phyloP scores from a whole-genome alignment of 495 filamentous ascomycete species.

The Hypoxylon lienhwacheense region DNA sequence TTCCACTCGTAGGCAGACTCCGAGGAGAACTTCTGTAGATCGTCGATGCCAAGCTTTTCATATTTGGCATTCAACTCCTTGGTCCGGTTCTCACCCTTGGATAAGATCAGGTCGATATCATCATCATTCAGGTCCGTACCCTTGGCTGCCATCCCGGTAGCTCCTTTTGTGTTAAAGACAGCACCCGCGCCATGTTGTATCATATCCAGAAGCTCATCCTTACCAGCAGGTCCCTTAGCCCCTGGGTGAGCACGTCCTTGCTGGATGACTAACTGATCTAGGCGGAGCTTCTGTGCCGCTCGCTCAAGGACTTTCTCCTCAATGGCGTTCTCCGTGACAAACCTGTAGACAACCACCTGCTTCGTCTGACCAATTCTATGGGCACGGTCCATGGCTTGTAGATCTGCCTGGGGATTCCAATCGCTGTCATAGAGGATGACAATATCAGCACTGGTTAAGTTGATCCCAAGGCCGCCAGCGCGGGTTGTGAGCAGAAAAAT shows the following conservation, averaged over 20 bases:
- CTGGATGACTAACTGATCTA: constrained; percentile 99
- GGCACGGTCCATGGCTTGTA: constrained; percentile 98
- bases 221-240: constrained; percentile 81
- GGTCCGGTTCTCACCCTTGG: constrained; percentile 85
- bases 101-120: constrained; percentile 86
- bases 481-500: constrained; percentile 96
- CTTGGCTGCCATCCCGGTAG: constrained; percentile 59
- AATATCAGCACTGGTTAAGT: constrained; percentile 92
- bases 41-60: constrained; percentile 97
- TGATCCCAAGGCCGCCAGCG: constrained; percentile 97
- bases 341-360: constrained; percentile 93
- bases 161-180: constrained; percentile 74
- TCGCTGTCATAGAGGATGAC: constrained; percentile 99
- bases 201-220: constrained; percentile 95
- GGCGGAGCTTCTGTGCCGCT: constrained; percentile 93
- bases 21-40: constrained; percentile 95
- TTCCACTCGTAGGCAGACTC: constrained; percentile 99
- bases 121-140: constrained; percentile 72
- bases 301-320: constrained; percentile 98
- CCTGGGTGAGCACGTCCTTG: constrained; percentile 95
- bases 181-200: constrained; percentile 98
- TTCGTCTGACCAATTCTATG: constrained; percentile 99
- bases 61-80: constrained; percentile 88
- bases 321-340: constrained; percentile 96
- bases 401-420: constrained; percentile 98